Conservation (phyloP, 2,329 filamentous ascomycete genomes). For the Calonectria crousiana region DNA sequence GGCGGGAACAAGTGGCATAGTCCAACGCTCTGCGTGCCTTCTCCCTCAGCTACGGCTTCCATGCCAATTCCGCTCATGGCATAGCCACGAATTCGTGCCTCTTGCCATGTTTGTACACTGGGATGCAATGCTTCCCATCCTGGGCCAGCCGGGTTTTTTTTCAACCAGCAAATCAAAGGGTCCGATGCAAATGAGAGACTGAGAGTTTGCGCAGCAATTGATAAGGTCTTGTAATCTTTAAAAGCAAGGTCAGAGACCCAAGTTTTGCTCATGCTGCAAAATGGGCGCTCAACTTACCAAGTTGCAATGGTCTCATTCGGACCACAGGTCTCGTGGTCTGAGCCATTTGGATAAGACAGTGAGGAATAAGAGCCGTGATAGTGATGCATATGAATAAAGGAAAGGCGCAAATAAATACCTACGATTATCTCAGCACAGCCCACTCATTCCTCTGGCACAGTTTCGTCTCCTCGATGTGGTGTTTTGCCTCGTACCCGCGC, state of each 20-base stretch:
- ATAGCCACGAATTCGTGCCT: conserved; percentile 21
- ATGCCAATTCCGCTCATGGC: conserved; percentile 10
- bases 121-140: conserved; percentile 22
- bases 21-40: neutral
- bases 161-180: conserved; percentile 22
- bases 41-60: conserved; percentile 4
- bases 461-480: neutral
- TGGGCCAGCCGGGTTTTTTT: conserved; percentile 11
- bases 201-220: conserved; percentile 14
- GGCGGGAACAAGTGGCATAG: conserved; percentile 12
- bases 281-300: neutral
- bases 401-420: neutral
- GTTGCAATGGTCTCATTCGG: neutral
- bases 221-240: conserved; percentile 3
- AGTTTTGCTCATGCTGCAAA: neutral
- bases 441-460: neutral
- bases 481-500: neutral
- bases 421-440: neutral
- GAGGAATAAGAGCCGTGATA: neutral
- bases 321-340: neutral
- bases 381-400: neutral
- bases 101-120: conserved; percentile 22
- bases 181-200: conserved; percentile 27
- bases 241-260: neutral
- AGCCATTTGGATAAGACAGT: neutral